Evolutionary conservation across 106 monocot species (phyloP).

Genomic region (Apostasia ramifera): DNA sequence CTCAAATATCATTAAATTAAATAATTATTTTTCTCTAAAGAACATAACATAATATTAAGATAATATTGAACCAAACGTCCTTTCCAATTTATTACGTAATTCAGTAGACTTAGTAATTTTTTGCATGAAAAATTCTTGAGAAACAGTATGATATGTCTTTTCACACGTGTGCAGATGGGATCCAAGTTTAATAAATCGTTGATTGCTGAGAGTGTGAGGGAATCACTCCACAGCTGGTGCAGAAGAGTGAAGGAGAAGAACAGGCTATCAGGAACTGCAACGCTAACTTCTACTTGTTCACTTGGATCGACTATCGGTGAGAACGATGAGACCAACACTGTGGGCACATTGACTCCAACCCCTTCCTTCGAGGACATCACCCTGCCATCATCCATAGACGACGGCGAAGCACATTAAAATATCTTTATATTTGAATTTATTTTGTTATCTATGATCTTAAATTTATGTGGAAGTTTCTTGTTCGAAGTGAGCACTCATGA

Average conservation of each 20-base stretch:
- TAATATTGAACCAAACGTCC: too few relatives aligned
- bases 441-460: too few relatives aligned
- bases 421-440: too few relatives aligned
- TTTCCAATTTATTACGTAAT: neutral
- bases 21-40: too few relatives aligned
- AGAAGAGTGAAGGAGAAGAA: conserved; percentile 50
- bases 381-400: neutral
- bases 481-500: too few relatives aligned
- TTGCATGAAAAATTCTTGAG: neutral
- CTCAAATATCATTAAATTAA: too few relatives aligned
- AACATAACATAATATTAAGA: too few relatives aligned
- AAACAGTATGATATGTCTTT: neutral
- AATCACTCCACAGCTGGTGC: conserved; percentile 92
- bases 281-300: conserved; percentile 47
- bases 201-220: conserved; percentile 61
- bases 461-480: too few relatives aligned
- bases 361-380: conserved; percentile 39
- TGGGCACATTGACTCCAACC: conserved; percentile 57
- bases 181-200: conserved; percentile 82
- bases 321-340: conserved; percentile 54
- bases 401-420: too few relatives aligned
- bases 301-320: conserved; percentile 36
- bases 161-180: conserved; percentile 52
- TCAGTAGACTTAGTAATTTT: neutral
- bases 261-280: conserved; percentile 24